Evolutionary conservation across 495 filamentous ascomycete genomes (phyloP).

Genomic region (Penicillium silybi): DNA sequence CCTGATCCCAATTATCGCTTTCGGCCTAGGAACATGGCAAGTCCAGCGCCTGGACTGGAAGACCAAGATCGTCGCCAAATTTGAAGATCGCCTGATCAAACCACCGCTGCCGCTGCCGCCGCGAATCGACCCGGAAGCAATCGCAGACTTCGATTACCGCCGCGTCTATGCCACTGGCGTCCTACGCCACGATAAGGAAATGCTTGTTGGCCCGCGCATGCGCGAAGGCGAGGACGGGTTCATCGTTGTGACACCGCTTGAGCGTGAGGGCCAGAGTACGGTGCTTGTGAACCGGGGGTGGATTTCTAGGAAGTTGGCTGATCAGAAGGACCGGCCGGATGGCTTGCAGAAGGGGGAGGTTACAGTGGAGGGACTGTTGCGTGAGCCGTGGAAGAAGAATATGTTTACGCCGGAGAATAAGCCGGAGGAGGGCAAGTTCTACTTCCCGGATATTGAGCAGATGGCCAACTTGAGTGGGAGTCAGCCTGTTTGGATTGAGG

Average conservation of each 20-base stretch:
- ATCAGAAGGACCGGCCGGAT: constrained; percentile 56
- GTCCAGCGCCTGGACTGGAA: constrained; percentile 93
- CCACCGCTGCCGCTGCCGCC: constrained; percentile 85
- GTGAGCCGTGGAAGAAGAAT: constrained; percentile 94
- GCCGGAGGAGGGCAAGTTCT: constrained; percentile 78
- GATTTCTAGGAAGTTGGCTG: constrained; percentile 68
- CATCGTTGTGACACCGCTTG: constrained; percentile 85
- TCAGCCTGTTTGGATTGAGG: constrained; percentile 90
- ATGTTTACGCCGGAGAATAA: constrained; percentile 91
- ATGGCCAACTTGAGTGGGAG: constrained; percentile 86
- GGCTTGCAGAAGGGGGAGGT: constrained; percentile 64
- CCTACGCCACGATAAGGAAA: constrained; percentile 85
- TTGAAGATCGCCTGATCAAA: constrained; percentile 83
- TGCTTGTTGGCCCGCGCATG: constrained; percentile 89
- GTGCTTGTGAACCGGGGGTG: constrained; percentile 87
- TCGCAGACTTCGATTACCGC: constrained; percentile 89
- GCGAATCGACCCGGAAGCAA: constrained; percentile 69
- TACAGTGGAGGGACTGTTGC: constrained; percentile 73
- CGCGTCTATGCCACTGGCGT: constrained; percentile 72
- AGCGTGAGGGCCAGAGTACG: constrained; percentile 62
- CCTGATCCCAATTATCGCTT: constrained; percentile 85
- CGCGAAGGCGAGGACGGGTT: constrained; percentile 86
- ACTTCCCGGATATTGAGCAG: constrained; percentile 89
- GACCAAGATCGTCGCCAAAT: constrained; percentile 80
- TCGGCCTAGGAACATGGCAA: constrained; percentile 90